Conservation (phyloP, 768 basidiomycete species). For the Tricholoma bakamatsutake region DNA sequence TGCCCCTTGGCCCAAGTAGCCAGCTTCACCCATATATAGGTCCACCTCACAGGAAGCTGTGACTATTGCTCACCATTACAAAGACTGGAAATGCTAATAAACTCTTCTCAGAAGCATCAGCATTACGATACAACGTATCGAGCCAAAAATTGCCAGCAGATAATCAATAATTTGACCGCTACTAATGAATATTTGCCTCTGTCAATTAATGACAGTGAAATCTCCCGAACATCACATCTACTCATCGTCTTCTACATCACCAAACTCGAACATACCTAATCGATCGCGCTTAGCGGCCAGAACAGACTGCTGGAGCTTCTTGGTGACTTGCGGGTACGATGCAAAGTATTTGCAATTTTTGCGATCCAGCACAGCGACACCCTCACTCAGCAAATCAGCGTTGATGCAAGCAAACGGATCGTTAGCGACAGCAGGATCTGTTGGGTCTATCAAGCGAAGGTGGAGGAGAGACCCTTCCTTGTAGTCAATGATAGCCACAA, state of each 20-base stretch:
- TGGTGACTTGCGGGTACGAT: constrained; percentile 63
- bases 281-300: constrained; percentile 67
- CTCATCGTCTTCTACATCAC: constrained; percentile 87
- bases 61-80: no score
- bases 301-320: constrained; percentile 57
- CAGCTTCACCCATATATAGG: no score
- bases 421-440: constrained; percentile 57
- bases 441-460: constrained; percentile 88
- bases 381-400: constrained; percentile 84
- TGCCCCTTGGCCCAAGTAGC: no score
- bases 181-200: background rate
- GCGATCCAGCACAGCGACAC: constrained; percentile 74
- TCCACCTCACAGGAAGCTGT: no score
- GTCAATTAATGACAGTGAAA: background rate
- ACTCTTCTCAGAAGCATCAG: no score
- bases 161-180: no score
- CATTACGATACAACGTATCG: no score
- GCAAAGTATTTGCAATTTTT: constrained; percentile 69
- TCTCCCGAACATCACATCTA: constrained; percentile 16
- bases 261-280: constrained; percentile 84
- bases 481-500: constrained; percentile 94
- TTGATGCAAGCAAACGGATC: constrained; percentile 82
- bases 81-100: no score
- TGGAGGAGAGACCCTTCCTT: constrained; percentile 75
- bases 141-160: no score